Evolutionary conservation across 1,284 basidiomycete species (phyloP).

Genomic region (Laetiporus sulphureus): DNA sequence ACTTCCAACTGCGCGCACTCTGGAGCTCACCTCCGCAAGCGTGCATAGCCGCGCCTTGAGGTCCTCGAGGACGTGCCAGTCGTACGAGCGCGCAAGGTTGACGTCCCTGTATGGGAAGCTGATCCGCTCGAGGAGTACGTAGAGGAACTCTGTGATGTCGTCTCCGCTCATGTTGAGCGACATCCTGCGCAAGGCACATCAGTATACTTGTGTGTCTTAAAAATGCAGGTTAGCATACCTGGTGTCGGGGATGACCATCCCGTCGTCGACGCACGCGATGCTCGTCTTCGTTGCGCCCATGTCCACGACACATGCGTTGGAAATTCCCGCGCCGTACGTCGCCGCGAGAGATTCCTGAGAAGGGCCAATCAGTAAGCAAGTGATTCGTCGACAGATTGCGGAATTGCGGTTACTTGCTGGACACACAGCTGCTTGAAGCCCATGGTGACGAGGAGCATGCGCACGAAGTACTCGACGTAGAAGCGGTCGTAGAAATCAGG

Average conservation of each 20-base stretch:
- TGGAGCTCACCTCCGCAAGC: constrained; percentile 65
- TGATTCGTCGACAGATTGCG: not conserved
- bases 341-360: constrained; percentile 85
- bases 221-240: too few species aligned
- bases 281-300: constrained; percentile 84
- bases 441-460: constrained; percentile 75
- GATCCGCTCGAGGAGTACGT: constrained; percentile 75
- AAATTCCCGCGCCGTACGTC: constrained; percentile 93
- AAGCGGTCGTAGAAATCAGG: constrained; percentile 87
- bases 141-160: constrained; percentile 88
- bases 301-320: constrained; percentile 92
- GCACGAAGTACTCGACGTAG: constrained; percentile 78
- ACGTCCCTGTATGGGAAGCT: constrained; percentile 87
- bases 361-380: constrained; percentile 4
- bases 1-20: not conserved
- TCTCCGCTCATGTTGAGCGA: constrained; percentile 86
- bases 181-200: constrained; percentile 59
- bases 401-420: constrained; percentile 61
- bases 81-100: constrained; percentile 69
- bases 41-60: constrained; percentile 82
- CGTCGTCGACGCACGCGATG: constrained; percentile 95
- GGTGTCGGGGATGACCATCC: constrained; percentile 83
- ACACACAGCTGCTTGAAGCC: constrained; percentile 89
- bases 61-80: constrained; percentile 87
- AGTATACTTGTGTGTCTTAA: too few species aligned